Evolutionary conservation across 1,284 basidiomycete species (phyloP).

Genomic region (Vanrija sp.): DNA sequence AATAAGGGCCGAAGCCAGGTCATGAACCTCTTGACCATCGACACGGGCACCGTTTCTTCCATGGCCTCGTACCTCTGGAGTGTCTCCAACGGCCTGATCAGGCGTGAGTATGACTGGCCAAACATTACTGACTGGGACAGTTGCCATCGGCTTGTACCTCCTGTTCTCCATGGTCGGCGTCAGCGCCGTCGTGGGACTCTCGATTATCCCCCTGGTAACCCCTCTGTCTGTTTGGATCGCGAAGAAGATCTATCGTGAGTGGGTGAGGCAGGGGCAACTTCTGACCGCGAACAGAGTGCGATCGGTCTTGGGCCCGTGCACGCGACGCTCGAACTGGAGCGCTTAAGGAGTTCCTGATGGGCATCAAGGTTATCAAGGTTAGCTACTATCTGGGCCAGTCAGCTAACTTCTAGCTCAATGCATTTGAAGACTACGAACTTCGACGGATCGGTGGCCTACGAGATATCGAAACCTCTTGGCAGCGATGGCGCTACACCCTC

Average conservation of each 20-base stretch:
- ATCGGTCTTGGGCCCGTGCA: conserved; percentile 34
- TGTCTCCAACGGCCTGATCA: conserved; percentile 35
- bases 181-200: conserved; percentile 40
- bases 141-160: conserved; percentile 34
- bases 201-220: conserved; percentile 32
- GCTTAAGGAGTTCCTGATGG: conserved; percentile 43
- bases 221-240: conserved; percentile 32
- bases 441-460: conserved; percentile 29
- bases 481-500: conserved; percentile 45
- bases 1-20: conserved; percentile 40
- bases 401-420: conserved; percentile 36
- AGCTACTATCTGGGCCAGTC: neutral
- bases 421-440: conserved; percentile 40
- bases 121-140: conserved; percentile 14
- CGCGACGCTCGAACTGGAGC: conserved; percentile 41
- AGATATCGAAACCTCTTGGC: conserved; percentile 42
- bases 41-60: conserved; percentile 31
- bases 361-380: conserved; percentile 48
- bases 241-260: conserved; percentile 38
- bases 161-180: conserved; percentile 44
- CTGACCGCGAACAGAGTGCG: conserved; percentile 26
- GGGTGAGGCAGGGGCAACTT: too few relatives aligned
- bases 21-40: conserved; percentile 46
- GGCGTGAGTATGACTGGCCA: conserved; percentile 23
- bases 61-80: conserved; percentile 36